phyloP scores from a whole-genome alignment of 2,329 filamentous ascomycete species.

The Exophiala mesophila region DNA sequence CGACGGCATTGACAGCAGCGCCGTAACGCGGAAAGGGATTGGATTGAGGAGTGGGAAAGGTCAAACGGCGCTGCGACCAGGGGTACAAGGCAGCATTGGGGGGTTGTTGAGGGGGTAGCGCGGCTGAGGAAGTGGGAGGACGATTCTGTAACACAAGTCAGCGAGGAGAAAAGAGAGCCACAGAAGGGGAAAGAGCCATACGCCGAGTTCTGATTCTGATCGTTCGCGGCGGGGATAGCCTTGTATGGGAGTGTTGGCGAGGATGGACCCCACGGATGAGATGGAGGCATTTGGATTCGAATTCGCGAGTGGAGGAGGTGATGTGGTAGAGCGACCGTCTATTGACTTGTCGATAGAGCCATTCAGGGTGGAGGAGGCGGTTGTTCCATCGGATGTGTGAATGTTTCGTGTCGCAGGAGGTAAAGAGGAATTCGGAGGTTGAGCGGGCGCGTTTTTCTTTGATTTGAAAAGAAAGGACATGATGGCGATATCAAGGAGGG shows the following conservation, averaged over 20 bases:
- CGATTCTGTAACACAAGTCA: slow-evolving; percentile 16
- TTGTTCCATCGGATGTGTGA: slow-evolving; percentile 50
- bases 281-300: slow-evolving; percentile 20
- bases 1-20: slow-evolving; percentile 84
- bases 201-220: slow-evolving; percentile 52
- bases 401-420: slow-evolving; percentile 54
- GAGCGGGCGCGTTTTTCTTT: slow-evolving; percentile 50
- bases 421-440: slow-evolving; percentile 43
- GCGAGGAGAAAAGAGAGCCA: slow-evolving; percentile 13
- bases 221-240: slow-evolving; percentile 47
- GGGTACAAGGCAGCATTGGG: slow-evolving; percentile 82
- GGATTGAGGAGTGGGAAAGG: slow-evolving; percentile 73
- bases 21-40: slow-evolving; percentile 96
- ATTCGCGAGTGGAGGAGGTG: slow-evolving; percentile 19
- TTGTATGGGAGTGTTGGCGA: slow-evolving; percentile 15
- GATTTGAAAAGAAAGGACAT: slow-evolving; percentile 86
- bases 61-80: slow-evolving; percentile 87
- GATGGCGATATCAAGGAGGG: neutral
- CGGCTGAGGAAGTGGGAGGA: slow-evolving; percentile 13
- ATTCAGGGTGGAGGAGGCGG: slow-evolving; percentile 52
- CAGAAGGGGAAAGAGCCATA: slow-evolving; percentile 33
- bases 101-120: slow-evolving; percentile 44
- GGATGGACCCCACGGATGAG: slow-evolving; percentile 17
- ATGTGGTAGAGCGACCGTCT: slow-evolving; percentile 19
- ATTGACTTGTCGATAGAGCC: slow-evolving; percentile 32